Evolutionary conservation across 2,329 filamentous ascomycete genomes (phyloP).

Genomic region (Didymella segeticola): DNA sequence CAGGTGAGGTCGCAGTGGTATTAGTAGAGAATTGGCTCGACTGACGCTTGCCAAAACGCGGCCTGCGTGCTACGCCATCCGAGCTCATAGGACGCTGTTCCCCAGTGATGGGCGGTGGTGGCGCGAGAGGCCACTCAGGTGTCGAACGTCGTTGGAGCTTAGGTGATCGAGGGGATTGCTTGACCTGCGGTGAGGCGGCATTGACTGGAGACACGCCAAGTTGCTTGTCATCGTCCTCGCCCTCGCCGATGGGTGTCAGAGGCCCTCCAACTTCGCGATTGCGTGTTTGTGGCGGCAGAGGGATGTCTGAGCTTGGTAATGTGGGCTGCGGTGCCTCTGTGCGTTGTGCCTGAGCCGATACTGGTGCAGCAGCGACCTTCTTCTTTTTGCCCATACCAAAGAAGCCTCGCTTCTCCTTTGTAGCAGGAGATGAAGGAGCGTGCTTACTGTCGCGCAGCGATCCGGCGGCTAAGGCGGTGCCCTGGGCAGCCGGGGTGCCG

Average conservation of each 20-base stretch:
- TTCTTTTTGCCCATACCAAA: constrained; percentile 70
- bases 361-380: constrained; percentile 44
- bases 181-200: constrained; percentile 21
- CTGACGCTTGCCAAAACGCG: constrained; percentile 33
- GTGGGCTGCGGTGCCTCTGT: constrained; percentile 37
- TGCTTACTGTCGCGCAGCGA: constrained; percentile 50
- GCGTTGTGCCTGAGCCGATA: background rate
- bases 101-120: constrained; percentile 33
- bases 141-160: constrained; percentile 59
- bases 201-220: constrained; percentile 5
- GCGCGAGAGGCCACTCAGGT: constrained; percentile 59
- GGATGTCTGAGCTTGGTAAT: constrained; percentile 34
- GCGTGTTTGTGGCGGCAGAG: constrained; percentile 37
- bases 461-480: constrained; percentile 43
- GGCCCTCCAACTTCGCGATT: constrained; percentile 33
- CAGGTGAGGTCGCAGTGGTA: constrained; percentile 28
- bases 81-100: constrained; percentile 41
- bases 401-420: constrained; percentile 52
- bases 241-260: constrained; percentile 45
- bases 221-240: constrained; percentile 42
- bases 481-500: constrained; percentile 30
- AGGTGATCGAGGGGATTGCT: constrained; percentile 47
- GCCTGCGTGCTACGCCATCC: constrained; percentile 35
- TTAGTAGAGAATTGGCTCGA: constrained; percentile 26
- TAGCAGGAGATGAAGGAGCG: constrained; percentile 39